Conservation (phyloP, 2,329 filamentous ascomycete genomes). For the Ampelomyces quisqualis region DNA sequence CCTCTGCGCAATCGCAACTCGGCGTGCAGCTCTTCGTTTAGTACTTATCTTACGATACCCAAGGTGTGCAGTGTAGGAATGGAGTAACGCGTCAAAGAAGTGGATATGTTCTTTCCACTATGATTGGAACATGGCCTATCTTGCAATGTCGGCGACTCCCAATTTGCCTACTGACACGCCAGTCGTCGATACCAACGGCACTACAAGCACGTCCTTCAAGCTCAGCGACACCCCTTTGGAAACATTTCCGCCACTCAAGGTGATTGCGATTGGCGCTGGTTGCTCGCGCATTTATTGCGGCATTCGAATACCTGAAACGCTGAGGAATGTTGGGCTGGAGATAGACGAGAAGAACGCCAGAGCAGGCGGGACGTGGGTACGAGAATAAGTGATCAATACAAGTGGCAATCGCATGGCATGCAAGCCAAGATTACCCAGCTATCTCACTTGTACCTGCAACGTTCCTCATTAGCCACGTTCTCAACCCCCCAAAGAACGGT, state of each 20-base stretch:
- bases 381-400: slow-evolving; percentile 44
- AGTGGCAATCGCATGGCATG: too few species aligned
- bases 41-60: slow-evolving; percentile 14
- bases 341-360: slow-evolving; percentile 50
- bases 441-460: slow-evolving; percentile 49
- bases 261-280: slow-evolving; percentile 50
- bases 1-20: slow-evolving; percentile 1
- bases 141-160: slow-evolving; percentile 35
- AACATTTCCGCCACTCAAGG: slow-evolving; percentile 46
- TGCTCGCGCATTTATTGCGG: slow-evolving; percentile 49
- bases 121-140: too few species aligned
- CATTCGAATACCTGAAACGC: slow-evolving; percentile 47
- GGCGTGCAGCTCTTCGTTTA: slow-evolving; percentile 5
- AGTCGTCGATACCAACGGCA: slow-evolving; percentile 10
- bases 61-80: slow-evolving; percentile 6
- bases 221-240: slow-evolving; percentile 46
- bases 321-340: slow-evolving; percentile 44
- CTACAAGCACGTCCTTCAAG: slow-evolving; percentile 19
- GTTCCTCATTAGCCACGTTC: slow-evolving; percentile 35
- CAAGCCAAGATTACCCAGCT: slow-evolving; percentile 21
- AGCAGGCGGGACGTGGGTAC: slow-evolving; percentile 45
- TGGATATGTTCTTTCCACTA: background rate
- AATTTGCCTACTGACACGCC: slow-evolving; percentile 27
- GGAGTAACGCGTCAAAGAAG: slow-evolving; percentile 9
- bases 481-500: too few species aligned